Evolutionary conservation across 176 grass and related monocot species (phyloP), one percentile per base, ranked within the genome.

Genomic region (Triticum urartu): DNA sequence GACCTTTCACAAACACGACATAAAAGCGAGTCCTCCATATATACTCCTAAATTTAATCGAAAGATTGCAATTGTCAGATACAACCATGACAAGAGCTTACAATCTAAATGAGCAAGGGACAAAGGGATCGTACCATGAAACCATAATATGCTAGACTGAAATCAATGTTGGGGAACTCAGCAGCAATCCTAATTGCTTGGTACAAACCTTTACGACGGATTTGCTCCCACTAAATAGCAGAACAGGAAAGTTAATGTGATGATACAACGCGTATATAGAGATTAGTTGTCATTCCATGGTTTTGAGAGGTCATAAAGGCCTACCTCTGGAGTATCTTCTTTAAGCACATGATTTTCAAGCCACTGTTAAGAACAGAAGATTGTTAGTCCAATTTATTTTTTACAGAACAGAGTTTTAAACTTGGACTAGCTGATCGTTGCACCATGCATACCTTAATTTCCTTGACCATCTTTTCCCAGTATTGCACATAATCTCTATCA

Each of bases 151-250:
- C 50, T 25, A 72, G 81, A 39, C 24, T 14, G 2, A 40, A 34
- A 72, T 68, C 9, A 83, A 83, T 83, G 38, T 26, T 72, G 4
- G 52, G 38, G 26, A 72, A 61, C 21, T 50, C 24, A 2, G 81
- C 71, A 28, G 81, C 48, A 4, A 72, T 72, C 47, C 25, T 72
- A 35, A 60, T 59, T 40, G 81, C 81, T 59, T 83, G 81, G 34
- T 9, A 14, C 0, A 5, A 17, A 72, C 25, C 81, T 72, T 36
- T 72, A 5, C 4, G 24, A 8, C 13, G 11, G 11, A 83, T 10
- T 34, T 60, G 26, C 0, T 4, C 8, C 48, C 68, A 83, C 81
- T 83, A 40, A 40, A 72, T 25, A 59, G 18, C 3, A 72, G 21
- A 72, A 42, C 21, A 28, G 11, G 58, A 9, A 22, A 71, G 33